Percentiles rank a stretch among this genome's conserved stretches.
Conservation (phyloP, 768 basidiomycete genomes). For the Russula abietina region DNA sequence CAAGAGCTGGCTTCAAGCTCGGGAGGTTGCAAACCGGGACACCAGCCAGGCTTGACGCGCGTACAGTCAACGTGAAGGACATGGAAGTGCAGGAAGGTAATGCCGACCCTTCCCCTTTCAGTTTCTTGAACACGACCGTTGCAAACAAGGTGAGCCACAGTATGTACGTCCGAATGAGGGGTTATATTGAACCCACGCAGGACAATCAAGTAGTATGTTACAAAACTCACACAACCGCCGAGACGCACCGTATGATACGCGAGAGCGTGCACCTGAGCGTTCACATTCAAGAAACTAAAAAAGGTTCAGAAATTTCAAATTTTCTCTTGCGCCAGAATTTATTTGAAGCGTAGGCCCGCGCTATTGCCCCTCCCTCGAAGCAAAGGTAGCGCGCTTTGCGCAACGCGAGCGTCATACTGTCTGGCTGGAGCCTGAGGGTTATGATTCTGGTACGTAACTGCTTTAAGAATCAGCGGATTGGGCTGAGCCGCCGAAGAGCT, state of each 20-base stretch:
- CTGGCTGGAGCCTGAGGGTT: constrained; percentile 92
- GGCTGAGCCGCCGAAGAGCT: constrained; percentile 45
- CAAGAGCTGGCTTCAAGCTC: constrained; percentile 70
- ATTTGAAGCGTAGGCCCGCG: constrained; percentile 55
- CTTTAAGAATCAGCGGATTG: neutral
- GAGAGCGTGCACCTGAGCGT: constrained; percentile 72
- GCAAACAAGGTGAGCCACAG: constrained; percentile 53
- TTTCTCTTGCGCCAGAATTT: neutral
- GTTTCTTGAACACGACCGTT: constrained; percentile 61
- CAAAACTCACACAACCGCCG: constrained; percentile 63
- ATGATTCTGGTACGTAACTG: constrained; percentile 59
- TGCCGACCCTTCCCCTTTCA: constrained; percentile 59
- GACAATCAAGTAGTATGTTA: constrained; percentile 68
- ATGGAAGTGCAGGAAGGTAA: constrained; percentile 67
- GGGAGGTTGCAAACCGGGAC: constrained; percentile 84
- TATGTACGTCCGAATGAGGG: neutral
- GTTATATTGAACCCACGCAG: constrained; percentile 34
- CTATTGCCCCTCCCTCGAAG: constrained; percentile 87
- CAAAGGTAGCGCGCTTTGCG: constrained; percentile 76
- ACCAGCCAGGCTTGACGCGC: constrained; percentile 68
- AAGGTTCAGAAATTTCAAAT: constrained; percentile 41
- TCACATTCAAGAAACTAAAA: constrained; percentile 86
- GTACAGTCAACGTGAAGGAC: constrained; percentile 61
- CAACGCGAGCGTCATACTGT: constrained; percentile 65
- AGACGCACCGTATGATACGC: constrained; percentile 68